These are phyloP conservation scores for Phytopythium litorale DNA, from an alignment of 352 stramenopile species.

Conservation along the genomic window DNA sequence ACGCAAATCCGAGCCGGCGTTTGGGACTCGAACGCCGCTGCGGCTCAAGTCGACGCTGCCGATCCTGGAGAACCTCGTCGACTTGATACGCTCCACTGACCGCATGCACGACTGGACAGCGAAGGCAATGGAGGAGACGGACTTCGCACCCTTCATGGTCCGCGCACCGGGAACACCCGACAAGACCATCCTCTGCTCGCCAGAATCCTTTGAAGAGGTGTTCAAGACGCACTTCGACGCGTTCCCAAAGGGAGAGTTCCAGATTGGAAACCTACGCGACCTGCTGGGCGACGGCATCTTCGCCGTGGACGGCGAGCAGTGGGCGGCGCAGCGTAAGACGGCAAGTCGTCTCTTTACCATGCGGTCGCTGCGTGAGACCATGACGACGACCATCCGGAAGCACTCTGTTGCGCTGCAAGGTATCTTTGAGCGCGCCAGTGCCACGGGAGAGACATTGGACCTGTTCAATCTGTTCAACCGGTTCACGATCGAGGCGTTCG, in stretches of 20 bases:
- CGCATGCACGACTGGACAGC: slow-evolving; percentile 13
- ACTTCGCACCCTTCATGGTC: slow-evolving; percentile 31
- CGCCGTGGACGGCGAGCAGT: slow-evolving; percentile 40
- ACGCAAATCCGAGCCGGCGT: neutral
- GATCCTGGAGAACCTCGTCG: slow-evolving; percentile 19
- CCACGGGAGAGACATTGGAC: slow-evolving; percentile 16
- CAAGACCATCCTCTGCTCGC: slow-evolving; percentile 24
- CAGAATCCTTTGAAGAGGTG: slow-evolving; percentile 35
- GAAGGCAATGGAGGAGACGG: slow-evolving; percentile 17
- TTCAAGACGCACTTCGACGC: slow-evolving; percentile 58
- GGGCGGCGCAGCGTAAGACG: slow-evolving; percentile 67
- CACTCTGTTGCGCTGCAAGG: slow-evolving; percentile 14
- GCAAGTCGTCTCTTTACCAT: slow-evolving; percentile 29
- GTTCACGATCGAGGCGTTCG: slow-evolving; percentile 51
- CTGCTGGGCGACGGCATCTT: slow-evolving; percentile 73
- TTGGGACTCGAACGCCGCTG: slow-evolving; percentile 1
- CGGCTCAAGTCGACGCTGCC: slow-evolving; percentile 18
- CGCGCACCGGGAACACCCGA: slow-evolving; percentile 21
- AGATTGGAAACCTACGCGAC: slow-evolving; percentile 27
- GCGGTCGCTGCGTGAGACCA: slow-evolving; percentile 32
- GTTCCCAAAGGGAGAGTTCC: slow-evolving; percentile 54
- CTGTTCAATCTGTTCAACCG: slow-evolving; percentile 34
- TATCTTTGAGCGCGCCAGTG: no score
- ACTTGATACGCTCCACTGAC: slow-evolving; percentile 6
- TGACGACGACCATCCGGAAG: slow-evolving; percentile 35